Evolutionary conservation across 495 filamentous ascomycete species (phyloP).

Genomic region (Xylaria acuta): DNA sequence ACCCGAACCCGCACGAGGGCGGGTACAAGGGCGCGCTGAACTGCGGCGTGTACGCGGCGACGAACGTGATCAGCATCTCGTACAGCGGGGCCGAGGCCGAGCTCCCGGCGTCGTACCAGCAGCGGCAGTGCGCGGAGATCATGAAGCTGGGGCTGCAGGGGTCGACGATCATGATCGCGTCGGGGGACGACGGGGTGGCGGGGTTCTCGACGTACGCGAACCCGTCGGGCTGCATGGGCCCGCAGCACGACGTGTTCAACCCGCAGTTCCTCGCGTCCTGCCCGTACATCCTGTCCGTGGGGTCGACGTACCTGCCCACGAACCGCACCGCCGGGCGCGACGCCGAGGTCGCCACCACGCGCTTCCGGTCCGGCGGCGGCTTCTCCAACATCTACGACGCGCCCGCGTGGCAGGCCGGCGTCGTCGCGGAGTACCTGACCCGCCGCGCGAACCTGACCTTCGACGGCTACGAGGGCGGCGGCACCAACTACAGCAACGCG

Average conservation of each 20-base stretch:
- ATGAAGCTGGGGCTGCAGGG: constrained; percentile 73
- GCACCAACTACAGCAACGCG: constrained; percentile 34
- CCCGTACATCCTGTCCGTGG: constrained; percentile 40
- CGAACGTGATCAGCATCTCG: constrained; percentile 49
- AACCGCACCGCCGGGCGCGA: constrained; percentile 34
- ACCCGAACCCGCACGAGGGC: constrained; percentile 57
- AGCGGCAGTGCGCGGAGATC: constrained; percentile 51
- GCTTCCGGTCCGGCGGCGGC: constrained; percentile 65
- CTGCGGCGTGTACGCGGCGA: constrained; percentile 59
- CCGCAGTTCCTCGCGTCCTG: constrained; percentile 42
- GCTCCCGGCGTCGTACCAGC: constrained; percentile 46
- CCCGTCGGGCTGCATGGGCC: constrained; percentile 36
- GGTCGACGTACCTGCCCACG: constrained; percentile 39
- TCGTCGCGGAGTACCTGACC: constrained; percentile 57
- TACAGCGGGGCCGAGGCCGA: constrained; percentile 47
- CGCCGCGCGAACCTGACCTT: constrained; percentile 51
- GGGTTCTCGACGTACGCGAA: constrained; percentile 52
- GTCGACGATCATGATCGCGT: constrained; percentile 65
- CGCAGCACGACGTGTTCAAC: constrained; percentile 37
- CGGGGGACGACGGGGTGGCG: constrained; percentile 64
- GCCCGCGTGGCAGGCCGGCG: constrained; percentile 62
- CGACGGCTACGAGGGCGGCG: constrained; percentile 42
- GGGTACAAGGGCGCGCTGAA: constrained; percentile 64
- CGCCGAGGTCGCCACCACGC: constrained; percentile 51
- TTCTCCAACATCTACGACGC: constrained; percentile 71